A percentile compares a stretch with the other conserved stretches of the same genome.
phyloP scores from a whole-genome alignment of 2,329 filamentous ascomycete genomes.

The Tricladium varicosporioides region DNA sequence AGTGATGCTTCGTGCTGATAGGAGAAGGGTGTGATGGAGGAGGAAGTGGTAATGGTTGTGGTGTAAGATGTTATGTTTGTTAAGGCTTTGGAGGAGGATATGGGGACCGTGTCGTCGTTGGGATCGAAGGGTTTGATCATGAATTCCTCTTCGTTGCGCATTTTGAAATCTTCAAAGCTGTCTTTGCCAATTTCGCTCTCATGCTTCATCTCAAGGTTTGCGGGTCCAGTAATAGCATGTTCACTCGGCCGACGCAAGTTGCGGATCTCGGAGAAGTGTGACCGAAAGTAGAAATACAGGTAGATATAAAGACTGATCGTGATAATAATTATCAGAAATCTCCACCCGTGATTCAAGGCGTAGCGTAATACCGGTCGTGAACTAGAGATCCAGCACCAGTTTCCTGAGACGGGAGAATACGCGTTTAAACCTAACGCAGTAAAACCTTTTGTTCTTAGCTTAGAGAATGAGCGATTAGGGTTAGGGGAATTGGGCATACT shows the following conservation, averaged over 20 bases:
- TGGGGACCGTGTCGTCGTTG: not conserved
- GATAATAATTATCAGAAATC: conserved; percentile 33
- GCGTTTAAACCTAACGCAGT: conserved; percentile 2
- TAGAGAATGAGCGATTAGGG: too few species aligned
- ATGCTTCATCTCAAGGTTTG: not conserved
- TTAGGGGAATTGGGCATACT: not conserved
- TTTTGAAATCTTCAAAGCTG: conserved; percentile 2
- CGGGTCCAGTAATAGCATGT: not conserved
- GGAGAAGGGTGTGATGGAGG: not conserved
- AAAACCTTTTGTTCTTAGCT: not conserved
- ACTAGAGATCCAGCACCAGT: conserved; percentile 41
- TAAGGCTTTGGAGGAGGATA: conserved; percentile 2
- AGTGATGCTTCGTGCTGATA: not conserved
- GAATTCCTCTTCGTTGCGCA: conserved; percentile 1
- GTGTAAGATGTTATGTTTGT: conserved; percentile 7
- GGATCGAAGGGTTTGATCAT: not conserved
- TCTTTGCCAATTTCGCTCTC: not conserved
- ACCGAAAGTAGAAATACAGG: conserved; percentile 32
- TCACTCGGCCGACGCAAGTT: not conserved
- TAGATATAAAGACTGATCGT: conserved; percentile 37
- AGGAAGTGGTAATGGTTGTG: not conserved
- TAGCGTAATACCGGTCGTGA: conserved; percentile 36
- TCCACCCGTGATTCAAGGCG: conserved; percentile 39
- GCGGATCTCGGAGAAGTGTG: conserved; percentile 1
- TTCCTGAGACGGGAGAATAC: conserved; percentile 37